These are phyloP conservation scores for Amanita molliuscula DNA, from an alignment of 768 basidiomycete species.

Conservation along the genomic window DNA sequence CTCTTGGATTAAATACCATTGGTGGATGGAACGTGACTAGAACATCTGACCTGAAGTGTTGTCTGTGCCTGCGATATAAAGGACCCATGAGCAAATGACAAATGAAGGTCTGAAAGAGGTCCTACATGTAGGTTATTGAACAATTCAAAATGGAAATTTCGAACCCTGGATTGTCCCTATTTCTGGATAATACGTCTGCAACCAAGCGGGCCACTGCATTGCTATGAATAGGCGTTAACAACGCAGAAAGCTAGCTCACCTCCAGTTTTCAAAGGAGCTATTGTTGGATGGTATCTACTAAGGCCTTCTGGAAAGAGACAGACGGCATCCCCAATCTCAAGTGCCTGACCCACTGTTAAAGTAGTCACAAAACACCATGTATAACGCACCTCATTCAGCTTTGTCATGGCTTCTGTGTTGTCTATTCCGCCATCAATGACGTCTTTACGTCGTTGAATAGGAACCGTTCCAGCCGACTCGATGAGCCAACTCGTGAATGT, in stretches of 20 bases:
- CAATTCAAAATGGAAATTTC: constrained; percentile 66
- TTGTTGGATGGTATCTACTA: constrained; percentile 78
- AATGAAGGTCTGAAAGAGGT: background rate
- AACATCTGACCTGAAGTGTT: constrained; percentile 84
- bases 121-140: constrained; percentile 75
- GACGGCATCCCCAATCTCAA: constrained; percentile 68
- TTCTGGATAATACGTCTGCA: constrained; percentile 65
- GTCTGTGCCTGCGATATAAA: constrained; percentile 48
- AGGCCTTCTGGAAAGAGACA: constrained; percentile 84
- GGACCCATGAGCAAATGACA: constrained; percentile 5
- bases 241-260: constrained; percentile 28
- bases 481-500: constrained; percentile 91
- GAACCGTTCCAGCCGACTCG: constrained; percentile 80
- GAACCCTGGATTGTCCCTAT: constrained; percentile 58
- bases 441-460: constrained; percentile 72
- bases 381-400: constrained; percentile 49
- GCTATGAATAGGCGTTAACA: background rate
- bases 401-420: constrained; percentile 60
- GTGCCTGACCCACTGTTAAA: constrained; percentile 34
- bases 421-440: constrained; percentile 41
- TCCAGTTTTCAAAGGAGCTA: constrained; percentile 83
- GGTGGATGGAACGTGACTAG: constrained; percentile 74
- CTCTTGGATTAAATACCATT: constrained; percentile 56
- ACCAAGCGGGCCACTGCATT: constrained; percentile 68
- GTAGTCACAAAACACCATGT: background rate